A percentile compares a stretch with the other conserved stretches of the same genome.
Conservation (phyloP, 352 stramenopile species). For the Phytophthora cryptogea region DNA sequence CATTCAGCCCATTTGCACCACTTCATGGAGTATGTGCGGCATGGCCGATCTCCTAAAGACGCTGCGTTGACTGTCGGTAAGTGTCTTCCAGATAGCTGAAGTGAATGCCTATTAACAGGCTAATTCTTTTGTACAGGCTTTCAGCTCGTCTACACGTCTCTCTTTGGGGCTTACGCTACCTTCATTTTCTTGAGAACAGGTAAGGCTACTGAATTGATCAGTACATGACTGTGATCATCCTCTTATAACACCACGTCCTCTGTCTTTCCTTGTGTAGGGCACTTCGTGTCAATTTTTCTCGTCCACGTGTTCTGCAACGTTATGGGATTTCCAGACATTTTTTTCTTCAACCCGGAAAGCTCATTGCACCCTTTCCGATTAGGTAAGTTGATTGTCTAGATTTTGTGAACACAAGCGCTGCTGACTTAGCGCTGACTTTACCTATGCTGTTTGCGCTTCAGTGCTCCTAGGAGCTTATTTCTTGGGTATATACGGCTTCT, state of each 20-base stretch:
- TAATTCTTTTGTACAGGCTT: slow-evolving; percentile 59
- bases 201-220: slow-evolving; percentile 2
- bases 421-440: slow-evolving; percentile 9
- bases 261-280: slow-evolving; percentile 43
- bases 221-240: not conserved
- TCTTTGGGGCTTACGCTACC: slow-evolving; percentile 96
- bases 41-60: slow-evolving; percentile 67
- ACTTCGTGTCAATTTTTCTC: slow-evolving; percentile 89
- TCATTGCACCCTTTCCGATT: slow-evolving; percentile 78
- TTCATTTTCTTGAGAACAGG: slow-evolving; percentile 93
- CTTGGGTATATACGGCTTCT: slow-evolving; percentile 85
- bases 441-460: slow-evolving; percentile 19
- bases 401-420: not conserved
- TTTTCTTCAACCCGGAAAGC: slow-evolving; percentile 81
- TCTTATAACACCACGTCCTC: slow-evolving; percentile 2
- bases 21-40: slow-evolving; percentile 84
- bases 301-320: slow-evolving; percentile 96
- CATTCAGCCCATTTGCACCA: slow-evolving; percentile 81
- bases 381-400: slow-evolving; percentile 37
- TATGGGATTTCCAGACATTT: slow-evolving; percentile 93
- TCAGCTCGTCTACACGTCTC: slow-evolving; percentile 95
- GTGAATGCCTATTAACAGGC: slow-evolving; percentile 9
- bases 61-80: slow-evolving; percentile 79
- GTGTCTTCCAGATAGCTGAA: slow-evolving; percentile 4
- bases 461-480: slow-evolving; percentile 83